These are phyloP conservation scores for Trichoderma sp. DNA, from an alignment of 2,329 filamentous ascomycete species.

Conservation along the genomic window DNA sequence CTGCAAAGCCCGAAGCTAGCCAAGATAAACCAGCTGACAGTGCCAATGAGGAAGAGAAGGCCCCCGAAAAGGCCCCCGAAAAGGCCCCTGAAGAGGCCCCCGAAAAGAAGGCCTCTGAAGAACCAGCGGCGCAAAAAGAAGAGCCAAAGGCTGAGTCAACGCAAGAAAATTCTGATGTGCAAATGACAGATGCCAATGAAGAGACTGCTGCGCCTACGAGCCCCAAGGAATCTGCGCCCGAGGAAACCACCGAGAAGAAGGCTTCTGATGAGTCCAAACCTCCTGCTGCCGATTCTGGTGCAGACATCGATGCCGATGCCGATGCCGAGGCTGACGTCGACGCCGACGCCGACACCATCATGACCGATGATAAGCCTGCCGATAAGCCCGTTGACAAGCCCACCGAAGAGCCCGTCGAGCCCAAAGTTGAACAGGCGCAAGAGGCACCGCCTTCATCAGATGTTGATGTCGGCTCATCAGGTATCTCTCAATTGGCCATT, in stretches of 20 bases:
- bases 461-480: constrained; percentile 40
- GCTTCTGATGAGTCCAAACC: constrained; percentile 25
- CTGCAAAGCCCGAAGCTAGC: background rate
- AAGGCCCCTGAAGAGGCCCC: constrained; percentile 20
- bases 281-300: background rate
- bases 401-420: constrained; percentile 30
- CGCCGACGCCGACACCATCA: constrained; percentile 31
- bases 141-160: background rate
- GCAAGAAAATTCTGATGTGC: constrained; percentile 29
- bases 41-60: constrained; percentile 21
- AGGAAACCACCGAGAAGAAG: constrained; percentile 1
- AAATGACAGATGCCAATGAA: constrained; percentile 31
- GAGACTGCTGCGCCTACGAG: background rate
- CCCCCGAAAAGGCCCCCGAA: constrained; percentile 11
- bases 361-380: constrained; percentile 34
- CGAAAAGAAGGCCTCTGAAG: constrained; percentile 20
- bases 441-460: constrained; percentile 37
- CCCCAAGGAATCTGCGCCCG: constrained; percentile 12
- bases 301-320: background rate
- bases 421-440: constrained; percentile 25
- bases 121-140: constrained; percentile 12
- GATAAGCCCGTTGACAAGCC: constrained; percentile 30
- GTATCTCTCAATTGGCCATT: constrained; percentile 44
- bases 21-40: constrained; percentile 12
- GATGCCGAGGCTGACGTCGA: background rate